Evolutionary conservation across 768 basidiomycete species (phyloP), one percentile per base, ranked within the genome.

Genomic region (Lentinus brumalis): DNA sequence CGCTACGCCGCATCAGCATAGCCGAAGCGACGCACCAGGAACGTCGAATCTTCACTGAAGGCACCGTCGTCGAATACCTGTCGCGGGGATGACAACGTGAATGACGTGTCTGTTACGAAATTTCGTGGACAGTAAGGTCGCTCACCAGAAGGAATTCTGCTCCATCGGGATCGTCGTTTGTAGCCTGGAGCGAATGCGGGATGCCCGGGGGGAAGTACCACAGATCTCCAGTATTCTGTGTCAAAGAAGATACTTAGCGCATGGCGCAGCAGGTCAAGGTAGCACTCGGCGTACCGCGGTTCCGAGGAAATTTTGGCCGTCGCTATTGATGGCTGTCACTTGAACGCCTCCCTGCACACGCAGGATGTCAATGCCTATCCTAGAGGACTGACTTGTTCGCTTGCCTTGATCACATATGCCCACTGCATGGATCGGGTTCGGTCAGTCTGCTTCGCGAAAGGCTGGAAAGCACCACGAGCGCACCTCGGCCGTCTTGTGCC

Each of bases 191-290:
- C 30, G 80, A 81, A 69, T 86, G 83, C 4, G 84, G 83, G 57
- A 79, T 74, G 18, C 82, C 83, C 12, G 83, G 75, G 7, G 82
- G 83, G 75, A 84, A 83, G 70, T 77, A 85, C 83, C 83, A 84
- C 6, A 83, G 67, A 65, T 84, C 83, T 15, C 81, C 83, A 26
- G 78, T 71, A 29, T 72, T 67, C 59, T 67, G 26, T 51, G 1
- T 54, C 53, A 47, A 30, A 54, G 26, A n/a, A 18, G 49, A 59
- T 31, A 14, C 31, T 49, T 29, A 49, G 52, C 39, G n/a, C 21
- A 29, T 29, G 26, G 14, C 26, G 29, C 29, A 12, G 12, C 10
- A 15, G 8, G 12, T 26, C 21, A 12, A 29, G 21, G 29, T 26
- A 40, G 30, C 15, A 45, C 29, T 32, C 29, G 3, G 38, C 62